Percentiles rank a stretch among this genome's conserved stretches.
Conservation (phyloP, 495 filamentous ascomycete genomes). For the Penicillium paradoxum region DNA sequence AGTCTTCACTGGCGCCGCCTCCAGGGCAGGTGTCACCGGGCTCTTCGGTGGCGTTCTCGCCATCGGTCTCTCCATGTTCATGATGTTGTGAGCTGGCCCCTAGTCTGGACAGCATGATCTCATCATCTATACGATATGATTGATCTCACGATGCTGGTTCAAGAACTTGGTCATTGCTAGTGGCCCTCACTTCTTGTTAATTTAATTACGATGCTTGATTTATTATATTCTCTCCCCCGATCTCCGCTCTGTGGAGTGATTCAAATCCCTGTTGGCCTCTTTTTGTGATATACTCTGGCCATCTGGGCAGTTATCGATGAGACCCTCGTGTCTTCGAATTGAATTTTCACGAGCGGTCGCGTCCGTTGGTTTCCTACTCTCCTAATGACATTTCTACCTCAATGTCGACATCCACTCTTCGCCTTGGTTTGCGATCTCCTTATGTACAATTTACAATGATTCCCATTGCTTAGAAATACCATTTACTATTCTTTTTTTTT, state of each 20-base stretch:
- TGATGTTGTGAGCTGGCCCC: conserved; percentile 7
- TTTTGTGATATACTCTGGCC: conserved; percentile 8
- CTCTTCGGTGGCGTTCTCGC: conserved; percentile 7
- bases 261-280: conserved; percentile 3
- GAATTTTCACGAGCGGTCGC: not conserved
- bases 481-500: not conserved
- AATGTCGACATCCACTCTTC: not conserved
- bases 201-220: not conserved
- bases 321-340: not conserved
- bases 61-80: conserved; percentile 8
- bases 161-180: not conserved
- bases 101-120: conserved; percentile 3
- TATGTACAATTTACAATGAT: not conserved
- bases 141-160: conserved; percentile 11
- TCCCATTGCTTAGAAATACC: not conserved
- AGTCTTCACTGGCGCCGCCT: conserved; percentile 24
- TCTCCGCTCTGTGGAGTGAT: not conserved
- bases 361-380: not conserved
- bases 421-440: not conserved
- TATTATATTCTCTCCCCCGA: conserved; percentile 1
- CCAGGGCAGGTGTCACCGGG: conserved; percentile 1
- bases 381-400: conserved; percentile 1
- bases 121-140: not conserved
- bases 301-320: not conserved
- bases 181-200: not conserved